Evolutionary conservation across 139 green algal genomes (phyloP).

Genomic region (Chlorella vulgaris): DNA sequence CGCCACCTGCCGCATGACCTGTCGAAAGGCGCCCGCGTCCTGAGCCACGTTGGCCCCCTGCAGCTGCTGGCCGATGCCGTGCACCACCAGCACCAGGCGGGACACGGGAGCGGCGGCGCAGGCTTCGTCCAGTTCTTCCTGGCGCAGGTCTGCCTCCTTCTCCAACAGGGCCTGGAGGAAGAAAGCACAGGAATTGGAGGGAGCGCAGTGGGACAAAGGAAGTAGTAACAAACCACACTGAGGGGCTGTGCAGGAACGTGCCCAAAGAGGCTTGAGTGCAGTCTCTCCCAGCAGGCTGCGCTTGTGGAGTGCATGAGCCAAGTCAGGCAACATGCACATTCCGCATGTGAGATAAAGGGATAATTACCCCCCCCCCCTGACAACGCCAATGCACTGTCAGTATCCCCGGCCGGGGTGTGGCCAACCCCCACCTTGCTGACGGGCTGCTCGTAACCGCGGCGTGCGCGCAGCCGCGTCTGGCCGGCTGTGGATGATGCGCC

Average conservation of each 20-base stretch:
- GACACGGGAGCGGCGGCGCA: conserved; percentile 28
- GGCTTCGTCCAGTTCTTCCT: conserved; percentile 50
- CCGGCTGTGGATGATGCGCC: conserved; percentile 3
- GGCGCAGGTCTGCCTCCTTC: conserved; percentile 47
- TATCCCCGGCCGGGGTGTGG: too few species aligned
- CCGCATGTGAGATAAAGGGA: too few species aligned
- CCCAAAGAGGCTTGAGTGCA: neutral
- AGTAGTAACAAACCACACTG: too few species aligned
- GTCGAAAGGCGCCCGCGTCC: conserved; percentile 27
- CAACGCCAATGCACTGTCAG: too few species aligned
- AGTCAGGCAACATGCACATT: too few species aligned
- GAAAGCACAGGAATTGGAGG: too few species aligned
- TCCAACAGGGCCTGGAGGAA: conserved; percentile 32
- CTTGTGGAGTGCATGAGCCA: neutral
- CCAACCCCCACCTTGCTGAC: neutral
- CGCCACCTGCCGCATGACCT: conserved; percentile 23
- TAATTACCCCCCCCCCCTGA: too few species aligned
- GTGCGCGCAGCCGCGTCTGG: conserved; percentile 38
- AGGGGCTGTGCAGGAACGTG: too few species aligned
- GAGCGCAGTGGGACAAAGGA: neutral
- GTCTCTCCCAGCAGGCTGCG: neutral
- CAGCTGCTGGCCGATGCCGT: conserved; percentile 80
- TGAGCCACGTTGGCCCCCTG: conserved; percentile 60
- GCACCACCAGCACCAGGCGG: conserved; percentile 72
- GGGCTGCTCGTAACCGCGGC: conserved; percentile 55